These are phyloP conservation scores for Paralagenidium karlingii DNA, from an alignment of 352 stramenopile species.

Conservation along the genomic window DNA sequence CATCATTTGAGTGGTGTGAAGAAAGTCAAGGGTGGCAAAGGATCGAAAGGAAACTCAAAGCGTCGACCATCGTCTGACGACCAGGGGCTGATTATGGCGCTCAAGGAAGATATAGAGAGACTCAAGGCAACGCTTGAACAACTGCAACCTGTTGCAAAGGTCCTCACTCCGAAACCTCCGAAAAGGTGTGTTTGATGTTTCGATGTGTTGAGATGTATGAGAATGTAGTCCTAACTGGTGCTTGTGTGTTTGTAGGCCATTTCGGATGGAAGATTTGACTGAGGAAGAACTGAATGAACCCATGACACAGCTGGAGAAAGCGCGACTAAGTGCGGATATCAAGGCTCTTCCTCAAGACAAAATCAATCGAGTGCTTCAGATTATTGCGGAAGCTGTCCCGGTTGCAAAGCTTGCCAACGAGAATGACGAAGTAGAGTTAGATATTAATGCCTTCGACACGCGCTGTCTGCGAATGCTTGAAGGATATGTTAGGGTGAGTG, in stretches of 20 bases:
- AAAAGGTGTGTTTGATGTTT: constrained; percentile 31
- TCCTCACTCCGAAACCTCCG: constrained; percentile 18
- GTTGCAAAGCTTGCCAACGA: constrained; percentile 73
- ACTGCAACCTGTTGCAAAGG: constrained; percentile 33
- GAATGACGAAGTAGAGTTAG: constrained; percentile 81
- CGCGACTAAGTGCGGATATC: constrained; percentile 66
- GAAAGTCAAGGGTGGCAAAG: constrained; percentile 61
- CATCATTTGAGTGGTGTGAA: constrained; percentile 37
- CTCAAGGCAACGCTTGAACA: constrained; percentile 80
- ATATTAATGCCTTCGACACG: constrained; percentile 83
- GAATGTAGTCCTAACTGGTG: not conserved
- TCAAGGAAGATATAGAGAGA: constrained; percentile 82
- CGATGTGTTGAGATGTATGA: not conserved
- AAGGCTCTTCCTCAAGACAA: constrained; percentile 75
- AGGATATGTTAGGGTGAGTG: constrained; percentile 79
- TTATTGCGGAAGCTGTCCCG: constrained; percentile 80
- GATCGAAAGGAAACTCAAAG: constrained; percentile 67
- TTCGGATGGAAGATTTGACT: constrained; percentile 83
- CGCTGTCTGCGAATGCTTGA: constrained; percentile 80
- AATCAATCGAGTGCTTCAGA: constrained; percentile 81
- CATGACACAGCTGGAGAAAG: constrained; percentile 79
- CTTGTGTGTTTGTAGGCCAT: constrained; percentile 29
- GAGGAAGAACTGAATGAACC: constrained; percentile 79
- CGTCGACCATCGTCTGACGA: constrained; percentile 35
- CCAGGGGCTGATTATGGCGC: constrained; percentile 67